Conservation (phyloP, 805 yeast species). For the Wickerhamiella siamensis region DNA sequence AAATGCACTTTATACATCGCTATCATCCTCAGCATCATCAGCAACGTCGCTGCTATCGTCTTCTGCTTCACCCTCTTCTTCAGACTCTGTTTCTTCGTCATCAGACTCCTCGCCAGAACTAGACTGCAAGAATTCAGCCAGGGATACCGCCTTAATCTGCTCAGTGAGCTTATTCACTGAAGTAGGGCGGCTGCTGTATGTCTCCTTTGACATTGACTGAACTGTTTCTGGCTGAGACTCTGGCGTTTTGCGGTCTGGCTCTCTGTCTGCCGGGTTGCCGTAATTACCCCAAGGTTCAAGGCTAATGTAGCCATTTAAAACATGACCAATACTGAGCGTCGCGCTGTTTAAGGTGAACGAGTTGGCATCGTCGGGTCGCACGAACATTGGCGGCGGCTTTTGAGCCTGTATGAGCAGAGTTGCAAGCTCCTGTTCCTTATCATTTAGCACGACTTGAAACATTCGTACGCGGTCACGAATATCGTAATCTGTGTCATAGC, state of each 20-base stretch:
- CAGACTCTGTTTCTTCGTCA: conserved; percentile 17
- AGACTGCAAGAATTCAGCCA: conserved; percentile 68
- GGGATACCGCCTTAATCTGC: conserved; percentile 42
- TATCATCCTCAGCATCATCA: conserved; percentile 22
- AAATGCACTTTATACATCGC: conserved; percentile 17
- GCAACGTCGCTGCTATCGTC: conserved; percentile 20
- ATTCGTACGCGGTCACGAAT: conserved; percentile 76
- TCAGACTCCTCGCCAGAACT: conserved; percentile 14
- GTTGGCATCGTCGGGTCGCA: conserved; percentile 6
- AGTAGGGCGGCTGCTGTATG: neutral
- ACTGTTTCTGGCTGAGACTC: neutral
- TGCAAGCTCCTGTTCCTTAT: conserved; percentile 43
- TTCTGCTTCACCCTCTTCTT: conserved; percentile 16
- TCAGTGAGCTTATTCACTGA: conserved; percentile 13
- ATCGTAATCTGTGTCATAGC: conserved; percentile 62
- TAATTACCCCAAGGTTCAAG: conserved; percentile 32
- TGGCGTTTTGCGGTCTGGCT: conserved; percentile 5
- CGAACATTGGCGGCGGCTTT: conserved; percentile 42
- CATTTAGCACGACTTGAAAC: conserved; percentile 45
- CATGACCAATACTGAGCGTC: conserved; percentile 21
- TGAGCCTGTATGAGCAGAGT: conserved; percentile 62
- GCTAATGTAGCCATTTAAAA: conserved; percentile 21
- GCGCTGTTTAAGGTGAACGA: conserved; percentile 23
- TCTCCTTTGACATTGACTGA: neutral
- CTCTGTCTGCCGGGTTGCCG: conserved; percentile 19